phyloP scores from a whole-genome alignment of 2,329 filamentous ascomycete species.

The Cytospora leucostoma region DNA sequence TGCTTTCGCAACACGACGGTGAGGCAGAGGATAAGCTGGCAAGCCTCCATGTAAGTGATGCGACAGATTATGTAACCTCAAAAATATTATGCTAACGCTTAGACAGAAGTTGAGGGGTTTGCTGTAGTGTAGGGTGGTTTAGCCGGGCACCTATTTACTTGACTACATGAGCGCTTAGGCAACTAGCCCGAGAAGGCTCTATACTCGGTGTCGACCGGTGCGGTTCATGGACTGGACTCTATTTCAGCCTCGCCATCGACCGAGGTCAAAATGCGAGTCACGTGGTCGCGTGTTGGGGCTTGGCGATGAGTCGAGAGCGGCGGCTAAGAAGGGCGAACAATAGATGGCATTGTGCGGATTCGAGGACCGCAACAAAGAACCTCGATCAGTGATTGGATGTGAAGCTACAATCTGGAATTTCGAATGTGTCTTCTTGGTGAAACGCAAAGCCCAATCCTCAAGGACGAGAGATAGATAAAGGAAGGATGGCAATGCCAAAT shows the following conservation, averaged over 20 bases:
- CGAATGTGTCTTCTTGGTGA: neutral
- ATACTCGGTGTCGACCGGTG: no score
- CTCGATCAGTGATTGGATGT: neutral
- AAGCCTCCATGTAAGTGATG: slow-evolving; percentile 3
- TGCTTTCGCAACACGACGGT: slow-evolving; percentile 23
- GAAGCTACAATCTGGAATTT: neutral
- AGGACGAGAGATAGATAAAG: neutral
- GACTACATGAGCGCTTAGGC: no score
- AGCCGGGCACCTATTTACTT: neutral
- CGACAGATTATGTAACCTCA: neutral
- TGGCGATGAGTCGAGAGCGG: neutral
- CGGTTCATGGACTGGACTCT: no score
- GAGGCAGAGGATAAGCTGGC: slow-evolving; percentile 1
- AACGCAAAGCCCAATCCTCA: neutral
- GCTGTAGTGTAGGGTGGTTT: neutral
- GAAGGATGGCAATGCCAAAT: neutral
- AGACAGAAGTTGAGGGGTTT: neutral
- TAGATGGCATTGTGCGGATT: neutral
- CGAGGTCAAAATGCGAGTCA: neutral
- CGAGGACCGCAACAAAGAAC: neutral
- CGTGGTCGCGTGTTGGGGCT: slow-evolving; percentile 1
- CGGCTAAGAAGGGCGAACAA: neutral
- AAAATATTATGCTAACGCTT: neutral
- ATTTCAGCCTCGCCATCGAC: neutral
- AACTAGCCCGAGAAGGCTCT: no score